phyloP scores from a whole-genome alignment of 73 alveolate species.

The Symbiodinium natans region DNA sequence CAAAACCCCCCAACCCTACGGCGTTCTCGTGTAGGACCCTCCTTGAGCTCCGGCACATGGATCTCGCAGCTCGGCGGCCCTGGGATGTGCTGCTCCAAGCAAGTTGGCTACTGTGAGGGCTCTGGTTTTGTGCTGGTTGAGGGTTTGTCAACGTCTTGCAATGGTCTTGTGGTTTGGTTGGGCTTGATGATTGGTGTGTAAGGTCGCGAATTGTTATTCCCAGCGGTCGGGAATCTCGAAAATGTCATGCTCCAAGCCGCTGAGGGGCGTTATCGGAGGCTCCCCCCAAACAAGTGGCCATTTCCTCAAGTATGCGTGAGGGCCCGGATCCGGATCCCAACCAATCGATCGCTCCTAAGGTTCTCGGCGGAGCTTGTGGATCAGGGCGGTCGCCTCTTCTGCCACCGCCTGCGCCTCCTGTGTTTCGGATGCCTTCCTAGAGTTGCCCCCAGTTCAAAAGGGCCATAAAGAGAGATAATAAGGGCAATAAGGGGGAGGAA shows the following conservation, averaged over 20 bases:
- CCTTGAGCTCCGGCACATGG: conserved; percentile 30
- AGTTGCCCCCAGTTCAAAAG: no score
- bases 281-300: not conserved
- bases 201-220: no score
- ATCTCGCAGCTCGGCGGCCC: not conserved
- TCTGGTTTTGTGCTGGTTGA: no score
- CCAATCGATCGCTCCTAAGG: not conserved
- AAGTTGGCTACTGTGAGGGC: no score
- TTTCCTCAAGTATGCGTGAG: not conserved
- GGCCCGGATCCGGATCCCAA: not conserved
- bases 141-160: no score
- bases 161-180: no score
- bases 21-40: conserved; percentile 62
- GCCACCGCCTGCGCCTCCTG: not conserved
- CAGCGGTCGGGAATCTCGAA: not conserved
- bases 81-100: no score
- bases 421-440: not conserved
- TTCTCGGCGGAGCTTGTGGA: conserved; percentile 22
- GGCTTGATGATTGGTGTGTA: no score
- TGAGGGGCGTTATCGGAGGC: not conserved
- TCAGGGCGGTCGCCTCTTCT: conserved; percentile 45
- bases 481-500: no score
- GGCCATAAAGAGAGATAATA: no score
- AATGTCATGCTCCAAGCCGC: not conserved
- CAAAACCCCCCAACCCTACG: no score